These are phyloP conservation scores for Hyaloscypha variabilis DNA, from an alignment of 495 filamentous ascomycete species.

Conservation along the genomic window DNA sequence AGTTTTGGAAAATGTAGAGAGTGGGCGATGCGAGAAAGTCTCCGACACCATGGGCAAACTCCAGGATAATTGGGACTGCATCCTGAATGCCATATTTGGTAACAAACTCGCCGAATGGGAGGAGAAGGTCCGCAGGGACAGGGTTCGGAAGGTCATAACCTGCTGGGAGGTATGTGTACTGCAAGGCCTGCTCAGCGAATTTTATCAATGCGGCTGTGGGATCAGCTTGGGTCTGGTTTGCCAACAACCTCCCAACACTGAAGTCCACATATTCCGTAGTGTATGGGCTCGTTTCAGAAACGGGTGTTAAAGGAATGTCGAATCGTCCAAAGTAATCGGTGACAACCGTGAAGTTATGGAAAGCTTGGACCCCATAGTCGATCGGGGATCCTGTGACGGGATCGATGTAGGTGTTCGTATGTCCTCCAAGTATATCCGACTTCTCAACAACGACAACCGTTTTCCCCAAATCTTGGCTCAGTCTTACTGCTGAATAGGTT, in stretches of 20 bases:
- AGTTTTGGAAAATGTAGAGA: constrained; percentile 33
- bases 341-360: constrained; percentile 25
- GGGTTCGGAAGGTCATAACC: constrained; percentile 36
- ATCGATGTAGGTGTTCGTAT: constrained; percentile 43
- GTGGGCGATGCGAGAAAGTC: constrained; percentile 29
- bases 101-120: constrained; percentile 38
- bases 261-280: constrained; percentile 23
- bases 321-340: constrained; percentile 47
- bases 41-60: constrained; percentile 20
- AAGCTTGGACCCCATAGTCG: constrained; percentile 16
- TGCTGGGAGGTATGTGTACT: constrained; percentile 10
- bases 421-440: constrained; percentile 45
- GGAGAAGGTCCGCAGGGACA: constrained; percentile 35
- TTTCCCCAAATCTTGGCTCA: constrained; percentile 40
- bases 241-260: constrained; percentile 4
- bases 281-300: neutral
- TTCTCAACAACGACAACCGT: constrained; percentile 48
- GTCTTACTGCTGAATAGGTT: constrained; percentile 45
- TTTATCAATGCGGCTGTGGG: neutral
- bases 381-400: constrained; percentile 3
- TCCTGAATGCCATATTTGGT: constrained; percentile 37
- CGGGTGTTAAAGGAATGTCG: constrained; percentile 29
- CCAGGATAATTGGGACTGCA: constrained; percentile 16
- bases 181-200: neutral
- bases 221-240: constrained; percentile 13